Evolutionary conservation across 257 asterid species (phyloP).

Genomic region (Linderniella brevidens): DNA sequence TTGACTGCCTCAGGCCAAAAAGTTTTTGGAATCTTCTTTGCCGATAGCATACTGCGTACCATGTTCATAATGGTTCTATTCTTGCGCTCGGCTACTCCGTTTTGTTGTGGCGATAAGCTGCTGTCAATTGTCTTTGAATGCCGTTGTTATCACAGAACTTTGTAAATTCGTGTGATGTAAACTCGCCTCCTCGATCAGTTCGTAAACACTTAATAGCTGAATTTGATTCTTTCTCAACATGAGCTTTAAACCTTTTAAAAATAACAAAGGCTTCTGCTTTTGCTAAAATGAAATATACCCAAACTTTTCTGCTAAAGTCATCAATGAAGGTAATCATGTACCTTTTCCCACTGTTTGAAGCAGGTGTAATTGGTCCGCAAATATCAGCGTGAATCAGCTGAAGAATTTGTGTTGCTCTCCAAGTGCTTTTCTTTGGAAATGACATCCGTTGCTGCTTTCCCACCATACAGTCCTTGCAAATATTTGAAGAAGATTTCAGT

Average conservation of each 20-base stretch:
- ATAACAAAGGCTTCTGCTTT: conserved; percentile 4
- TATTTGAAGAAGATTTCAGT: neutral
- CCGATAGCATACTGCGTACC: neutral
- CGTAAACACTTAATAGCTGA: conserved; percentile 1
- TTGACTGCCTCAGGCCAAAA: conserved; percentile 1
- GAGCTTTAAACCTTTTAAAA: conserved; percentile 8
- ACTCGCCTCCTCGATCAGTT: conserved; percentile 11
- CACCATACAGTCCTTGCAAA: neutral
- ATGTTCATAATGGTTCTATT: conserved; percentile 9
- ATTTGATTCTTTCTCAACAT: conserved; percentile 9
- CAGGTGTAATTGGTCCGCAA: neutral
- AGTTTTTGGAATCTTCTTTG: neutral
- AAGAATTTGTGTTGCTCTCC: conserved; percentile 1
- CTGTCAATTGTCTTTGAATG: conserved; percentile 7
- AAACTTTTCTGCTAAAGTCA: conserved; percentile 10
- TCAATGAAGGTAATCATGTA: conserved; percentile 6
- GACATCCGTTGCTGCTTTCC: neutral
- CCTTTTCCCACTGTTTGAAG: neutral
- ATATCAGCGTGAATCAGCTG: conserved; percentile 3
- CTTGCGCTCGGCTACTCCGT: conserved; percentile 10
- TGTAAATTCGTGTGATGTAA: conserved; percentile 7
- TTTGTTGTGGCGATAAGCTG: conserved; percentile 12
- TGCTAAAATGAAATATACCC: conserved; percentile 7
- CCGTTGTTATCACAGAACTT: conserved; percentile 9
- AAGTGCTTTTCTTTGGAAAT: neutral